Base-by-base conservation (phyloP, 2,329 filamentous ascomycete genomes). In the Pseudogymnoascus pannorum region DNA sequence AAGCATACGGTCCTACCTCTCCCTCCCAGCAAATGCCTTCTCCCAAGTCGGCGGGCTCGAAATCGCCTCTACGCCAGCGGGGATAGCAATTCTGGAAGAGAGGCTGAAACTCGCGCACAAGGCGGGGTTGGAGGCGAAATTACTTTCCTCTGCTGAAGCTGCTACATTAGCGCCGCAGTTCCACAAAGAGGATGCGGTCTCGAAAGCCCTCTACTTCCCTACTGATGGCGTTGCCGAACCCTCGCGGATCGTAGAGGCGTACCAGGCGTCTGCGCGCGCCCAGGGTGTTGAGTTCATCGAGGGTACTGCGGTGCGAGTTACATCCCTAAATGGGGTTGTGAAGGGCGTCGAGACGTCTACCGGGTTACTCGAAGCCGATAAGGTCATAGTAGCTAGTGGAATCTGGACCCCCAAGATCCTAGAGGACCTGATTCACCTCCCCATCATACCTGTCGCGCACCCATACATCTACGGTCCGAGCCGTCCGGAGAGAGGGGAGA, bases 391-490 rank as follows among this genome's bases (percentile, higher is more conserved):
- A 22, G 29, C 54, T 3, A 58, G 20, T 4, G 54, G 54, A 1
- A 69, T 74, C 18, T 74, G 72, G 72, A 69, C 71, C 1, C 44
- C 63, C 0, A 44, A 64, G 1, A 60, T 71, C n/a, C 66, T 62
- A 38, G 54, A 65, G 5, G 62, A 66, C 42, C 44, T 68, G 16
- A 51, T 72, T 2, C 70, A 68, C 1, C 66, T 74, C 8, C 72
- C 72, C 0, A 67, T 72, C 8, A 66, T 74, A 4, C 72, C 72
- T 1, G 72, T 74, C 9, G 70, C 68, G 11, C 72, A 75, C 61
- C 72, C 72, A n/a, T 75, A 74, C 61, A 71, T 71, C 38, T 72
- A 71, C 38, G 70, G 70, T 4, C 62, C 64, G 12, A 12, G 62
- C 18, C 61, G 65, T 14, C 4, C 33, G 4, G 33, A 5, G 3